These are phyloP conservation scores for Rusavskia elegans DNA, from an alignment of 495 filamentous ascomycete species.

Conservation along the genomic window DNA sequence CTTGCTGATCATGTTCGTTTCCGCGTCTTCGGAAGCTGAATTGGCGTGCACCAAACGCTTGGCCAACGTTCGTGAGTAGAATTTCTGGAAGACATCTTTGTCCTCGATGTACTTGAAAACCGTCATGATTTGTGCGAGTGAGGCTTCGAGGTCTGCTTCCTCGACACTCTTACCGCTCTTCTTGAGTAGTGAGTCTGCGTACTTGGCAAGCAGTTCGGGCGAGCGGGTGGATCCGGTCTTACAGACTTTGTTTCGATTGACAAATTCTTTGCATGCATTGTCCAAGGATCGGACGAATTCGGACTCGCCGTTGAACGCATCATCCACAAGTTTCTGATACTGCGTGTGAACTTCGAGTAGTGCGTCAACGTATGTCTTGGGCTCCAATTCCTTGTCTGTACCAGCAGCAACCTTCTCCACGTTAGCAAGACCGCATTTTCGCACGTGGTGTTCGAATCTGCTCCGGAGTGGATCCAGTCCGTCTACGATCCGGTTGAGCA, in stretches of 20 bases:
- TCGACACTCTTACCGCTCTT: constrained; percentile 84
- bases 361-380: constrained; percentile 91
- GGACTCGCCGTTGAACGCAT: constrained; percentile 86
- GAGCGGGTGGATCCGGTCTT: constrained; percentile 82
- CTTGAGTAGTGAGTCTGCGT: constrained; percentile 84
- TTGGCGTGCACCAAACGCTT: constrained; percentile 87
- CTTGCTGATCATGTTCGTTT: constrained; percentile 99
- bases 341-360: constrained; percentile 85
- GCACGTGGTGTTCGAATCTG: constrained; percentile 84
- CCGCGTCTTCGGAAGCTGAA: constrained; percentile 90
- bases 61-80: constrained; percentile 93
- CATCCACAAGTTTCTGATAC: constrained; percentile 80
- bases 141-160: constrained; percentile 82
- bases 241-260: constrained; percentile 93
- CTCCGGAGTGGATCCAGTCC: constrained; percentile 78
- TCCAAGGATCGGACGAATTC: constrained; percentile 95
- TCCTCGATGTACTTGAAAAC: constrained; percentile 99
- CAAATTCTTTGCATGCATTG: constrained; percentile 94
- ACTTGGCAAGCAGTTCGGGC: constrained; percentile 86
- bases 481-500: constrained; percentile 80
- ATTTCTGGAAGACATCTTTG: constrained; percentile 99
- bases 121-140: constrained; percentile 92
- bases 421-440: constrained; percentile 71
- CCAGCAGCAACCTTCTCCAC: constrained; percentile 85
- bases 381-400: constrained; percentile 70